Base-by-base conservation (phyloP, 805 yeast genomes). In the Suhomyces sp. region DNA sequence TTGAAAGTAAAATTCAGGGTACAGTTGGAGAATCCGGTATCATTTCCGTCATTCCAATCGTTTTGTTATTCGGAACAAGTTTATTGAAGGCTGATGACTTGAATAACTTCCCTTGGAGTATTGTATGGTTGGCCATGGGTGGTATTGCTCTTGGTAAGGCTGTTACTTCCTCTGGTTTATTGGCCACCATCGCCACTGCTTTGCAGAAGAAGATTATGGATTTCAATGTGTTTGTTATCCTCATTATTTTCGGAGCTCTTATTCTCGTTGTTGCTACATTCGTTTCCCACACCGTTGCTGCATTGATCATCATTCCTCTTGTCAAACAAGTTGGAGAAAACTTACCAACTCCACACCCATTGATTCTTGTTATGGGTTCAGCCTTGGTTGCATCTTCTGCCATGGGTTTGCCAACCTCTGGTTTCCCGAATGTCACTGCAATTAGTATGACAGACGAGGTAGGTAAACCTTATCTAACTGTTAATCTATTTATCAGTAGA, bases 351-450 rank as follows among this genome's bases (percentile, higher is more conserved):
- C 93, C 95, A 12, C 97, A 87, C 60, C 95, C 98, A 22, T 74
- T 88, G 44, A 54, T 91, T 29, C 66, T 93, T 47, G 83, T 93
- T 30, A 74, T 77, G 79, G 67, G 70, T 9, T 69, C 76, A 36
- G 81, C 80, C 2, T 58, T 77, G 43, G 66, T 93, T 43, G 87
- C 97, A 51, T 91, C 98, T 0, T 81, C 85, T 23, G 98, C 98
- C 2, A 93, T 93, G 98, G 98, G 96, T 1, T 67, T 93, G 35
- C 98, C 98, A 19, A 93, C 98, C 0, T 85, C 95, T 2, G 98
- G 98, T 0, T 91, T 93, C 70, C 98, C 98, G 4, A 93, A 93
- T 51, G 96, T 93, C 22, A 88, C 98, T 0, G 98, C 98, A 0
- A 88, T 93, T 43, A 88, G 97, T 39, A 79, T 88, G 79, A 81